These are phyloP conservation scores for Verbascum thapsus DNA, from an alignment of 257 asterid species.

Conservation along the genomic window DNA sequence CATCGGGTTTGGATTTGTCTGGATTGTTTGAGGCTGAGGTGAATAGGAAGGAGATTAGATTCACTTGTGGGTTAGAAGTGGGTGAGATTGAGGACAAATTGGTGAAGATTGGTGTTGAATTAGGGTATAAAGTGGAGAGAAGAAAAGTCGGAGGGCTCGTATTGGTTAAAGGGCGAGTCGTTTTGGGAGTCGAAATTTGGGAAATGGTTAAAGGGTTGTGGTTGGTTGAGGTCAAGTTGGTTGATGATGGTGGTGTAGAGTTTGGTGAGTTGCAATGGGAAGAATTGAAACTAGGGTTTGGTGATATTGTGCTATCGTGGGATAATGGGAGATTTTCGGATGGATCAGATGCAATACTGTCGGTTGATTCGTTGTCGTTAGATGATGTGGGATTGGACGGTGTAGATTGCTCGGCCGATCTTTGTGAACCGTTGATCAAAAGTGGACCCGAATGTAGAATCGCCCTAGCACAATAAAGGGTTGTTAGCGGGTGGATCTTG, in stretches of 20 bases:
- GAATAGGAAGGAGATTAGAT: constrained; percentile 63
- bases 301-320: constrained; percentile 56
- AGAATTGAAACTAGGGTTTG: constrained; percentile 56
- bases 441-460: no score
- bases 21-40: constrained; percentile 58
- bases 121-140: constrained; percentile 56
- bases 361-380: no score
- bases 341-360: no score
- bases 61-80: constrained; percentile 45
- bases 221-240: constrained; percentile 71
- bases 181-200: constrained; percentile 51
- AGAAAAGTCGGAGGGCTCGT: constrained; percentile 61
- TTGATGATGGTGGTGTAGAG: constrained; percentile 55
- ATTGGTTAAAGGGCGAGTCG: constrained; percentile 56
- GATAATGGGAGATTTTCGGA: constrained; percentile 21
- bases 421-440: no score
- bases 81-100: constrained; percentile 64
- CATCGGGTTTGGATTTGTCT: constrained; percentile 73
- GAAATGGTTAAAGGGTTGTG: constrained; percentile 54
- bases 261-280: constrained; percentile 71
- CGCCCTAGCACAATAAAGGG: no score
- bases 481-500: no score
- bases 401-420: no score
- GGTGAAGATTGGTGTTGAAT: constrained; percentile 45
- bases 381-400: no score